Evolutionary conservation across 208 protist species (phyloP).

Genomic region (Entamoeba moshkovskii): DNA sequence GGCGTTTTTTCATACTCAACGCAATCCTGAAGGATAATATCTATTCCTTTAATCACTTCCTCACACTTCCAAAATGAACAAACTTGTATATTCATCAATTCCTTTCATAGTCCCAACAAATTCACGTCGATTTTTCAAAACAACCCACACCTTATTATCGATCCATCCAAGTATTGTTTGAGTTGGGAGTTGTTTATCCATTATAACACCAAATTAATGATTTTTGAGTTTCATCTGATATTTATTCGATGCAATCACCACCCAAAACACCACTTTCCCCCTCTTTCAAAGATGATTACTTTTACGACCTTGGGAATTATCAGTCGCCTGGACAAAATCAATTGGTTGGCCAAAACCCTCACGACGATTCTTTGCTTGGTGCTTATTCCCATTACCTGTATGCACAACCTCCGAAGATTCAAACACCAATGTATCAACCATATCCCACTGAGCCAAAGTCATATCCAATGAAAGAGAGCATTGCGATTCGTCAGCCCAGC

Average conservation of each 20-base stretch:
- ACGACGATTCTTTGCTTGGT: neutral
- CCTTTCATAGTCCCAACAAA: neutral
- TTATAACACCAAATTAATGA: neutral
- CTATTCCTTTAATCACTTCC: neutral
- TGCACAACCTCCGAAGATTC: neutral
- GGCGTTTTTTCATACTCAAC: neutral
- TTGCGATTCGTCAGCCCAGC: neutral
- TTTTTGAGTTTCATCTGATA: neutral
- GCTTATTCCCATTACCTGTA: neutral
- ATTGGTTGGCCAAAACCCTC: neutral
- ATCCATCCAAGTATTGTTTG: neutral
- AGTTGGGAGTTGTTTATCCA: neutral
- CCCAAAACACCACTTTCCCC: neutral
- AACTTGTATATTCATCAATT: neutral
- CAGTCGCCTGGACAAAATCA: neutral
- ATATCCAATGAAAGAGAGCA: neutral
- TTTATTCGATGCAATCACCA: neutral
- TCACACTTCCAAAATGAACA: neutral
- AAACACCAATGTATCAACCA: neutral
- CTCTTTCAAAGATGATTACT: neutral
- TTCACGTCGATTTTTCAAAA: neutral
- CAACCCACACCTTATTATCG: neutral
- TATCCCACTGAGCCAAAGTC: neutral
- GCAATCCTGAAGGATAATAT: neutral
- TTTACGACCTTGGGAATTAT: neutral